Base-by-base conservation (phyloP, 495 filamentous ascomycete species). In the Penicillium malachiteum region DNA sequence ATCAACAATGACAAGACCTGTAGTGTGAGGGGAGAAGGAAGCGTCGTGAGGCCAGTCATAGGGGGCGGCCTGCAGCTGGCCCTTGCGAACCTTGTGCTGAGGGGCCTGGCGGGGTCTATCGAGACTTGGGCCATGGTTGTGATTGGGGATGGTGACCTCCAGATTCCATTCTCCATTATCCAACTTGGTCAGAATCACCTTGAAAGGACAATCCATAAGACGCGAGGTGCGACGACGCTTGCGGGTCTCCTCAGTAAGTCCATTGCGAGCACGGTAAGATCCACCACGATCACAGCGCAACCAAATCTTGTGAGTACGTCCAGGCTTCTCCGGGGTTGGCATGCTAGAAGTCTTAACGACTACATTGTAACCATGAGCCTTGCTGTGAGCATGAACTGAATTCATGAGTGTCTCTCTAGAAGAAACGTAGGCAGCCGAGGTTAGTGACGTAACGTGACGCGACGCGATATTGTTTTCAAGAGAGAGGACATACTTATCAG, bases 1-100 rank as follows among this genome's bases (percentile, higher is more conserved):
- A 69, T 89, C 85, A 58, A 89, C 85, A 33, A 89, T 79, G 2
- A 89, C 78, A 47, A 89, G 71, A 5, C 85, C 86, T 12, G 85
- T 88, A 9, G 81, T 86, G 37, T 71, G 71, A 7, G 79, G 77
- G 7, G 79, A 77, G 49, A 87, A 75, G 17, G 71, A 72, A 11
- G 74, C 74, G 65, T 87, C 81, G 57, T 87, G 83, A 0, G 85
- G 86, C 84, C 84, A 87, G 46, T 73, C 69, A 62, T 87, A 87
- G 30, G 84, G 84, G 1, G 61, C 54, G 0, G 81, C 76, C 8
- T 74, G 69, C 34, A 82, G 62, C 54, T 77, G 76, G 31, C 76
- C 75, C 52, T 78, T 77, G 33, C 75, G 73, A 39, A 75, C 71
- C 55, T 75, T 76, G 18, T 73, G 73, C 44, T 78, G 74, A 59